Evolutionary conservation across 2,329 filamentous ascomycete species (phyloP), one percentile per base, ranked within the genome.

Genomic region (Ophiostoma pallidulum): DNA sequence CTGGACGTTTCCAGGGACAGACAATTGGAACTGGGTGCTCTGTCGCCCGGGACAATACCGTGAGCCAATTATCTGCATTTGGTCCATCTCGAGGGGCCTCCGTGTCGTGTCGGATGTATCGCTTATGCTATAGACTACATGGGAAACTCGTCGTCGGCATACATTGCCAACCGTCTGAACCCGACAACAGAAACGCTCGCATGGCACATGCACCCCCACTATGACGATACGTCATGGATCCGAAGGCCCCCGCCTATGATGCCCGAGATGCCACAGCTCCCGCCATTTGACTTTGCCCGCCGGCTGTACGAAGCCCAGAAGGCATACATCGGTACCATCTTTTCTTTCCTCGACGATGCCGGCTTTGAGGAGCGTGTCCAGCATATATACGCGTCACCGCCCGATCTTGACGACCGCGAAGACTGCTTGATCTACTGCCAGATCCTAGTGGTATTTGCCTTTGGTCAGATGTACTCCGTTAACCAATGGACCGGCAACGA

Each of bases 281-380:
- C 49, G 31, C 49, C 48, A 5, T 29, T 66, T 22, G 68, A 73
- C 32, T 68, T 71, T 51, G 71, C 71, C 1, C 67, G 66, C 51
- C 59, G 67, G 68, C 72, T 7, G 68, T 47, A 47, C 32, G 7
- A 19, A 19, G 45, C 45, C 4, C 45, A 47, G 20, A n/a, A 41
- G 13, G 45, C 37, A 5, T 47, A 47, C 37, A 47, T 47, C 19
- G 45, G 45, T 31, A 47, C 45, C 28, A 47, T 47, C 12, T 47
- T 47, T 20, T 47, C 45, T 10, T 47, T 47, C 12, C 45, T 47
- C 8, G 28, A 36, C 37, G 28, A 33, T 13, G 38, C 14, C 3
- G 31, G 5, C 37, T 47, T 47, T 8, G 29, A 35, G 4, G 29
- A 26, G 37, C 28, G 29, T 14, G n/a, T 47, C 29, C 28, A 35